Evolutionary conservation across 2,329 filamentous ascomycete genomes (phyloP).

Genomic region (Phaeosphaeriaceae sp.): DNA sequence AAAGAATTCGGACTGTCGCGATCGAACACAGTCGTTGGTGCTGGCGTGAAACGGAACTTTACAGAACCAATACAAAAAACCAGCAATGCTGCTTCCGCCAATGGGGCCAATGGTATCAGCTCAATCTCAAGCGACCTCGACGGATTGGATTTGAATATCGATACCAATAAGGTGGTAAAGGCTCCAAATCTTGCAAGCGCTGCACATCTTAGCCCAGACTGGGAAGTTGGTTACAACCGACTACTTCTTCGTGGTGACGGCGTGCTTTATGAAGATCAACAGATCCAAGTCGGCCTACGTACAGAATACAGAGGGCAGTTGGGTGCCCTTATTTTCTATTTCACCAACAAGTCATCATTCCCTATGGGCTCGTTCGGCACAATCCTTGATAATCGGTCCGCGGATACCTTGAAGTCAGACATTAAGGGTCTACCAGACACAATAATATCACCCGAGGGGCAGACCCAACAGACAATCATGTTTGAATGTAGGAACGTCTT

Average conservation of each 20-base stretch:
- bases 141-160: slow-evolving; percentile 77
- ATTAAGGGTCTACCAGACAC: slow-evolving; percentile 88
- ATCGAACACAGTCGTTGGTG: slow-evolving; percentile 70
- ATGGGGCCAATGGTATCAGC: slow-evolving; percentile 58
- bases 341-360: slow-evolving; percentile 89
- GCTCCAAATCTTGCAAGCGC: slow-evolving; percentile 88
- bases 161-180: slow-evolving; percentile 64
- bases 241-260: slow-evolving; percentile 82
- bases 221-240: slow-evolving; percentile 88
- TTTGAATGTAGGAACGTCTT: slow-evolving; percentile 88
- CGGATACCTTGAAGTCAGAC: slow-evolving; percentile 79
- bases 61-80: slow-evolving; percentile 57
- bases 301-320: slow-evolving; percentile 96
- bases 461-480: slow-evolving; percentile 93
- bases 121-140: slow-evolving; percentile 66
- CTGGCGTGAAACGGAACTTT: slow-evolving; percentile 85
- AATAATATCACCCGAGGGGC: slow-evolving; percentile 72
- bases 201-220: slow-evolving; percentile 90
- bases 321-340: slow-evolving; percentile 94
- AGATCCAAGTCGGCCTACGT: slow-evolving; percentile 89
- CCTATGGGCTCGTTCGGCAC: slow-evolving; percentile 92
- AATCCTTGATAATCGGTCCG: slow-evolving; percentile 75
- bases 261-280: slow-evolving; percentile 91
- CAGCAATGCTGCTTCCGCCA: slow-evolving; percentile 33
- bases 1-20: slow-evolving; percentile 76